Evolutionary conservation across 2,329 filamentous ascomycete genomes (phyloP).

Genomic region (Arthrobotrys entomopaga): DNA sequence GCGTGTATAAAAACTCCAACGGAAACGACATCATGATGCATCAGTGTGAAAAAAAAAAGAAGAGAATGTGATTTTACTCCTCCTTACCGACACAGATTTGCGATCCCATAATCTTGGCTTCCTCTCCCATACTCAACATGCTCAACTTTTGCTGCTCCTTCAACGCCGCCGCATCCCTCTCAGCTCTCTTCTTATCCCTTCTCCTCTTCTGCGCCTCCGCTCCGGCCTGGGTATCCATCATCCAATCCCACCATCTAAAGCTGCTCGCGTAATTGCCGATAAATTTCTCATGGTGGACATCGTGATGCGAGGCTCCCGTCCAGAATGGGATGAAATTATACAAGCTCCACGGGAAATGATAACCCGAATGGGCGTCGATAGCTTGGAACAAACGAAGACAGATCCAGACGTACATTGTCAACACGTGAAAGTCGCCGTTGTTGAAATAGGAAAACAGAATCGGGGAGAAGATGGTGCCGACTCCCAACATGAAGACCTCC

Average conservation of each 20-base stretch:
- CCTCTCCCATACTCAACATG: constrained; percentile 29
- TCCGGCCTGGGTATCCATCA: constrained; percentile 91
- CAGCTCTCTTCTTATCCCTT: constrained; percentile 77
- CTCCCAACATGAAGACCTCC: constrained; percentile 91
- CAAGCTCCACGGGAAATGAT: constrained; percentile 97
- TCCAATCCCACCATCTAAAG: constrained; percentile 99
- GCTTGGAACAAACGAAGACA: constrained; percentile 92
- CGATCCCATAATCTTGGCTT: constrained; percentile 36
- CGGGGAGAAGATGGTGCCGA: constrained; percentile 83
- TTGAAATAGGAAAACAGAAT: constrained; percentile 86
- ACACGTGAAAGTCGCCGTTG: constrained; percentile 81
- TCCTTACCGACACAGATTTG: constrained; percentile 20
- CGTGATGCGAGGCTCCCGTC: constrained; percentile 96
- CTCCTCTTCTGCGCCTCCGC: constrained; percentile 85
- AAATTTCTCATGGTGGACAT: constrained; percentile 97
- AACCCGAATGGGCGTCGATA: constrained; percentile 96
- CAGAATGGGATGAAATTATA: constrained; percentile 97
- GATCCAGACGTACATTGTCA: constrained; percentile 99
- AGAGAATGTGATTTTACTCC: not conserved
- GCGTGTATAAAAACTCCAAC: not conserved
- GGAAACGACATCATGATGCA: not conserved
- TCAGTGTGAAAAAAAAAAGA: not conserved
- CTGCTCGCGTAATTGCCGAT: constrained; percentile 97
- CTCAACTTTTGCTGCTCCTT: constrained; percentile 71
- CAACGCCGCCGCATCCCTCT: constrained; percentile 69